Evolutionary conservation across 305 asterid genomes (phyloP), one percentile per base, ranked within the genome.

Genomic region (Solanum hybrid): DNA sequence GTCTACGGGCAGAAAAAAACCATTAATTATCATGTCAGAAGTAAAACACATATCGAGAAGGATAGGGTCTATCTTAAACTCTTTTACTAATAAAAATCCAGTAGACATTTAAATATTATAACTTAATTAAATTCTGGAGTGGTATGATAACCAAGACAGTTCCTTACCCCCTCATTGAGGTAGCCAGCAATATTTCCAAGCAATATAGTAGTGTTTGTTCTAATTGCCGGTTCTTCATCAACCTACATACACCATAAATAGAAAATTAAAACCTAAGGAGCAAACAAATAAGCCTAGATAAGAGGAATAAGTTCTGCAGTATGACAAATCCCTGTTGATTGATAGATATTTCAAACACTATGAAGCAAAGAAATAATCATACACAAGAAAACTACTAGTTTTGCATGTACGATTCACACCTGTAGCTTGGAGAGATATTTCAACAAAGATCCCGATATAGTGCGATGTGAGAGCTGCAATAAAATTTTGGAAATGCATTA

Each of bases 141-240:
- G 12, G 46, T 26, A 73, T 73, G 6, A 36, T 71, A 33, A 64
- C 24, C 85, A 20, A 34, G 80, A 61, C 35, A 82, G 76, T 76
- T 74, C 94, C 98, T 88, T 89, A 98, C 99, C 99, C 99, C 99
- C 26, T 98, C 99, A 87, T 97, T 97, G 87, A 98, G 99, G 95
- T 96, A 87, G 91, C 96, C 93, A 57, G 99, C 99, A 92, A 98
- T 98, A 92, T 98, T 98, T 92, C 99, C 99, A 88, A 98, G 99
- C 93, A 98, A 92, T 92, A 97, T 98, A 89, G 99, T 98, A 80
- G 99, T 98, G 92, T 97, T 98, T 89, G 99, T 98, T 91, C 99
- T 95, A 90, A 98, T 98, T 71, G 98, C 99, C 24, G 99, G 97
- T 92, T 98, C 99, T 92, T 98, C 99, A 91, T 98, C 99, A 91